phyloP scores from a whole-genome alignment of 768 basidiomycete species.

The Phaeotremella fagi region DNA sequence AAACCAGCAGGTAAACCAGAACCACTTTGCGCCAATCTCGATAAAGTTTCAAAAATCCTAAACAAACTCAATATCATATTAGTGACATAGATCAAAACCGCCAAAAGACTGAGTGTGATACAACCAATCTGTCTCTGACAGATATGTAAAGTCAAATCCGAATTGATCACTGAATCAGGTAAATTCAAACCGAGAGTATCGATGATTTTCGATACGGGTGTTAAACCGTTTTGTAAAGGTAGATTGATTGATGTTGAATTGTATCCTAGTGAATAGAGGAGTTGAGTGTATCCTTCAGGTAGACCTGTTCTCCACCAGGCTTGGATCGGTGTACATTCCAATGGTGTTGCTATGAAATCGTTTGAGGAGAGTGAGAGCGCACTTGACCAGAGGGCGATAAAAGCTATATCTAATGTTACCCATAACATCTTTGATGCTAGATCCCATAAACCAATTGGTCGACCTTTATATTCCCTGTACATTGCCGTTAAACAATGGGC shows the following conservation, averaged over 20 bases:
- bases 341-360: constrained; percentile 45
- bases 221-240: no score
- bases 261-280: neutral
- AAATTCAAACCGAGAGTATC: constrained; percentile 28
- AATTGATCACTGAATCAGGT: constrained; percentile 22
- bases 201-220: no score
- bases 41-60: constrained; percentile 45
- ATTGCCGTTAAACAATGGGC: constrained; percentile 42
- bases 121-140: constrained; percentile 38
- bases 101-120: constrained; percentile 33
- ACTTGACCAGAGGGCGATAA: constrained; percentile 45
- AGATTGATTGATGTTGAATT: no score
- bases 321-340: constrained; percentile 31
- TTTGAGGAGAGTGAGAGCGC: constrained; percentile 38
- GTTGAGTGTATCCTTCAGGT: constrained; percentile 8
- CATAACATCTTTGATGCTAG: constrained; percentile 47
- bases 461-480: constrained; percentile 46
- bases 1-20: neutral
- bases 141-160: constrained; percentile 18
- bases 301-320: constrained; percentile 42
- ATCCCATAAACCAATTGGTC: constrained; percentile 48
- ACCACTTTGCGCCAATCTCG: constrained; percentile 18
- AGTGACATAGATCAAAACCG: constrained; percentile 32
- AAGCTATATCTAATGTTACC: constrained; percentile 47
- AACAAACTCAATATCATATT: constrained; percentile 47